Percentiles rank a stretch among this genome's conserved stretches.
These are phyloP conservation scores for Saccharomycopsis amapae DNA, from an alignment of 805 yeast species.

Conservation along the genomic window DNA sequence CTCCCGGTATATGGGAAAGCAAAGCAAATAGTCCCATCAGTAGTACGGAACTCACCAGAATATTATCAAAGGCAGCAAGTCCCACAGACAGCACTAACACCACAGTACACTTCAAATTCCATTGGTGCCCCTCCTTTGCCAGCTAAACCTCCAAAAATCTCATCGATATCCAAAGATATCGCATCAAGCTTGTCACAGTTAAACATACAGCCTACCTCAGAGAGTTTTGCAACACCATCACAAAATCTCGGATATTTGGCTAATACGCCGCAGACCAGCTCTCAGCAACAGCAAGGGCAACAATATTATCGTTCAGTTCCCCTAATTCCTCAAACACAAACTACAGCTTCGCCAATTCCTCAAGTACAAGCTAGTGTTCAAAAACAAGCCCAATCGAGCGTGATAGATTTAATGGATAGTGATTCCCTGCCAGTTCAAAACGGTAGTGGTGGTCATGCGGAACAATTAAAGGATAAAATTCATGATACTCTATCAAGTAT, in stretches of 20 bases:
- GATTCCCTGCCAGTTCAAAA: not conserved
- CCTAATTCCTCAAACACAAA: too few relatives aligned
- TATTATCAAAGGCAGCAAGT: slow-evolving; percentile 6
- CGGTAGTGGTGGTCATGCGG: slow-evolving; percentile 16
- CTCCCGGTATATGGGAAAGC: slow-evolving; percentile 34
- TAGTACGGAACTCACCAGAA: slow-evolving; percentile 1
- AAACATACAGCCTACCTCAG: too few relatives aligned
- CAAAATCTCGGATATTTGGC: too few relatives aligned
- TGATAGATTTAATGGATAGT: slow-evolving; percentile 12
- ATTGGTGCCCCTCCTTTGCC: slow-evolving; percentile 8
- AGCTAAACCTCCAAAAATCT: slow-evolving; percentile 1
- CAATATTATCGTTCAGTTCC: too few relatives aligned
- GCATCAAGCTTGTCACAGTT: not conserved
- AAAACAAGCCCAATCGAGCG: too few relatives aligned
- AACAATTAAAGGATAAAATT: slow-evolving; percentile 20
- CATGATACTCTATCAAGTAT: slow-evolving; percentile 24
- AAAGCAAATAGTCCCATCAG: not conserved
- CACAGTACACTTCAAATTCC: slow-evolving; percentile 7
- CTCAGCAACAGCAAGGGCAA: too few relatives aligned
- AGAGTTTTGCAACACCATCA: too few relatives aligned
- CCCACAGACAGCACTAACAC: slow-evolving; percentile 6
- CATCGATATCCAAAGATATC: not conserved
- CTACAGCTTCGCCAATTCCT: not conserved
- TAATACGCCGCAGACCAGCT: too few relatives aligned
- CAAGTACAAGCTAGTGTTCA: not conserved